Base-by-base conservation (phyloP, 768 basidiomycete species). In the Amanita muscaria region DNA sequence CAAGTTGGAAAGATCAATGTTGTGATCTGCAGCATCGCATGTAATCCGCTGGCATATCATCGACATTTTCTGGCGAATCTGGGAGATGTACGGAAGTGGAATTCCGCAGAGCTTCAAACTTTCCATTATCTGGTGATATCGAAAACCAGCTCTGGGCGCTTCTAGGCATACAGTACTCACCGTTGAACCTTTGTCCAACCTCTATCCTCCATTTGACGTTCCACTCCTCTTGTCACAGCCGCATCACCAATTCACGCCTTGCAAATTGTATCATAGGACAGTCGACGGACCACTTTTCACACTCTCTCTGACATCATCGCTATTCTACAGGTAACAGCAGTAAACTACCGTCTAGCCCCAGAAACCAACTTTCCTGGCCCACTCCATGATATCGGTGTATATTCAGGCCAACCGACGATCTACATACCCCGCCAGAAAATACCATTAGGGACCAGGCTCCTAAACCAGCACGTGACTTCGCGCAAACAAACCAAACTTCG, bases 11-110 rank as follows among this genome's bases (percentile, higher is more conserved):
- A 44, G 32, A 34, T 44, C 43, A 44, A 44, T 36, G 24, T 36
- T 22, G 33, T 74, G 70, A 2, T 67, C 64, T 18, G 77, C 71
- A 23, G 49, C 79, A 79, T 16, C 42, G 50, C 47, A 78, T 51
- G 41, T 76, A 79, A 49, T 79, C 77, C 0, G 64, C 55, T 15
- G 75, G 64, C 18, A 79, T 52, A 16, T 71, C 59, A 1, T 67
- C 47, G 58, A 64, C 73, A 42, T 62, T 62, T 5, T 49, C 44
- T 1, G 76, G 77, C 25, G 77, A 66, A 0, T 65, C 62, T 21
- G 37, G 33, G 23, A 64, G 59, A 27, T 23, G 51, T 30, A 66
- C 15, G 6, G 40, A 37, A n/a, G 38, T 19, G 1, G 51, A 37
- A 16, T 39, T 39, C 9, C 40, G 48, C 66, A 65, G 2, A 69